A percentile compares a stretch with the other conserved stretches of the same genome.
Conservation (phyloP, 140 eudicot genomes). For the Stevia rebaudiana region DNA sequence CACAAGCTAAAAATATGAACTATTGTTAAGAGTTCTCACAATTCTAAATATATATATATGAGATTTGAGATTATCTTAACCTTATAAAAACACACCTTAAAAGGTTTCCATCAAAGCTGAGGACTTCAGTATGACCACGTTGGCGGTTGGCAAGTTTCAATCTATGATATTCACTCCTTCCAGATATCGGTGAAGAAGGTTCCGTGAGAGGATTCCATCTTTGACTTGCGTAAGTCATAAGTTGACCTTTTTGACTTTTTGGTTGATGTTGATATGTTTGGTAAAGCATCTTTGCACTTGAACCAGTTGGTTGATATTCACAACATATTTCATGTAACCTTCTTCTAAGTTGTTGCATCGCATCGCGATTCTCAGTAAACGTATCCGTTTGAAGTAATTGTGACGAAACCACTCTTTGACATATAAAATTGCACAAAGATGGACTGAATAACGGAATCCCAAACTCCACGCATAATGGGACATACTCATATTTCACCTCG, state of each 20-base stretch:
- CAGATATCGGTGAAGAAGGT: conserved; percentile 93
- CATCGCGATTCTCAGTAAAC: conserved; percentile 59
- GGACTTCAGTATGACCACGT: conserved; percentile 68
- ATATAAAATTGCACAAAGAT: conserved; percentile 62
- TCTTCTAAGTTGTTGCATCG: conserved; percentile 83
- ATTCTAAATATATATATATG: too few species aligned
- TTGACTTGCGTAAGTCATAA: conserved; percentile 90
- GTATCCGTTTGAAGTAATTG: conserved; percentile 74
- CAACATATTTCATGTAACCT: conserved; percentile 60
- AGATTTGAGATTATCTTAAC: too few species aligned
- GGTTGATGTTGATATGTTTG: conserved; percentile 66
- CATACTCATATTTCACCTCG: conserved; percentile 79
- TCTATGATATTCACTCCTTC: conserved; percentile 64
- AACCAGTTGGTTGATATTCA: conserved; percentile 72
- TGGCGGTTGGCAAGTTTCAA: conserved; percentile 72
- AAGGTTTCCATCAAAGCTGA: conserved; percentile 89
- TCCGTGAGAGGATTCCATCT: conserved; percentile 83
- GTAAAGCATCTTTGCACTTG: conserved; percentile 74
- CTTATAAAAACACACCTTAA: conserved; percentile 51
- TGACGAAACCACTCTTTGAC: conserved; percentile 74
- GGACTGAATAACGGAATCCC: conserved; percentile 96
- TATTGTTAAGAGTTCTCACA: too few species aligned
- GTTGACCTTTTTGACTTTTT: conserved; percentile 44
- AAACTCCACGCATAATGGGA: conserved; percentile 78
- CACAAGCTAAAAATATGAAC: too few species aligned